Percentiles rank a stretch among this genome's conserved stretches.
Conservation (phyloP, 2,329 filamentous ascomycete genomes). For the Neonectria sp. region DNA sequence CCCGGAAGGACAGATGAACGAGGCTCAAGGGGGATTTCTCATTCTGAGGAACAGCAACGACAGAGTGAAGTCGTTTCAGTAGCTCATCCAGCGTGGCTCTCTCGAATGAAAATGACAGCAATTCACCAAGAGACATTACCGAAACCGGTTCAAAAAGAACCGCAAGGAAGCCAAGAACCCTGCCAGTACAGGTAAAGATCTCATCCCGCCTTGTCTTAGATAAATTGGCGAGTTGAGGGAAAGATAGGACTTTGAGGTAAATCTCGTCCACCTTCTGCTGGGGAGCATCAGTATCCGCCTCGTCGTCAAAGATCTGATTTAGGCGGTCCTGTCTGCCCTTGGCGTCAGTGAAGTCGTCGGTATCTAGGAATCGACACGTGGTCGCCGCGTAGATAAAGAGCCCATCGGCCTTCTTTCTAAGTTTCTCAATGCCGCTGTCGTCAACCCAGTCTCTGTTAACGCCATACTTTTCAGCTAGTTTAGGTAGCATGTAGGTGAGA, state of each 20-base stretch:
- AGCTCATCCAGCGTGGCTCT: no score
- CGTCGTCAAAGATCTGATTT: constrained; percentile 1
- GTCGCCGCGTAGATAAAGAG: constrained; percentile 35
- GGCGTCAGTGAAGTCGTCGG: background rate
- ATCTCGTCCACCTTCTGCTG: constrained; percentile 23
- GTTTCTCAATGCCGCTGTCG: background rate
- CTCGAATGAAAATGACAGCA: no score
- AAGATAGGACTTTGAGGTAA: constrained; percentile 21
- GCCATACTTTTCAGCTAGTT: background rate
- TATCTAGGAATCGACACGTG: constrained; percentile 19
- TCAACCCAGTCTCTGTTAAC: background rate
- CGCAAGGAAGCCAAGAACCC: constrained; percentile 4
- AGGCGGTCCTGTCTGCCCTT: constrained; percentile 5
- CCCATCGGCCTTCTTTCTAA: constrained; percentile 11
- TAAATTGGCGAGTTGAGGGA: background rate
- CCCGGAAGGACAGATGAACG: constrained; percentile 23
- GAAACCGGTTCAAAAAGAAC: constrained; percentile 10
- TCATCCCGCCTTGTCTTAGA: no score
- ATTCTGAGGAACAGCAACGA: constrained; percentile 8
- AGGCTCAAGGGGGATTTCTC: constrained; percentile 2
- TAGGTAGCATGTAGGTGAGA: background rate
- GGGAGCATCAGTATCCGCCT: background rate
- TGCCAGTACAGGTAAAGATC: no score
- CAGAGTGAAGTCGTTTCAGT: background rate
- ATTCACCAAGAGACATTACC: no score